Base-by-base conservation (phyloP, 441 rosid genomes). In the Adansonia gregorii region DNA sequence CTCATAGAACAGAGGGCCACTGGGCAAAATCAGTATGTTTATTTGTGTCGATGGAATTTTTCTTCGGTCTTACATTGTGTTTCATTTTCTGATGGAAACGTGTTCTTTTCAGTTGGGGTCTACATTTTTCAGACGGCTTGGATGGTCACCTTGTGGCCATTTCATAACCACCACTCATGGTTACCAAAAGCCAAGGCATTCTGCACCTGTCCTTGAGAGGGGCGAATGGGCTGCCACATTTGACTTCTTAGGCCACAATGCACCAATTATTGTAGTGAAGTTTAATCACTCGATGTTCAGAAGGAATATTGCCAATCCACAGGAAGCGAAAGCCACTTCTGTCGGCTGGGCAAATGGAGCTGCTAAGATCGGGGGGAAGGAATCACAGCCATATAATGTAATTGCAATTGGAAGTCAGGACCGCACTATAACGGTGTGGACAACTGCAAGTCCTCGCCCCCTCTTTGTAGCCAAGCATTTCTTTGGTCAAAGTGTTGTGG, bases 121-220 rank as follows among this genome's bases (percentile, higher is more conserved):
- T 74, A 96, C 99, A 31, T 96, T 96, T 86, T 96, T 96, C 86
- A 89, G 99, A 86, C 93, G 99, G 71, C 97, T 96, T 78, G 98
- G 98, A 46, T 96, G 99, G 99, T 96, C 99, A n/a, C 98, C 99
- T 1, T 96, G 99, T 83, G 99, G 99, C 69, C 99, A 94, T 87
- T 96, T 91, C 81, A 86, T 96, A 83, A 94, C 99, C 43, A 96
- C 99, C 19, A 96, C 99, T 77, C 98, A 96, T 75, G 99, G 99
- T 78, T 96, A 83, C 88, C 99, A 96, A 87, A 96, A 94, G 86
- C 99, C 99, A 24, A 91, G 95, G 90, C 99, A 96, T 88, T 96
- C 99, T 76, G 99, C 98, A 43, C 99, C 99, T 46, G 99, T 96
- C 83, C 87, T 96, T 4, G 98, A 94, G 84, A 90, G 99, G 83